Evolutionary conservation across 768 basidiomycete genomes (phyloP), one percentile per base, ranked within the genome.

Genomic region (Lactifluus volemus): DNA sequence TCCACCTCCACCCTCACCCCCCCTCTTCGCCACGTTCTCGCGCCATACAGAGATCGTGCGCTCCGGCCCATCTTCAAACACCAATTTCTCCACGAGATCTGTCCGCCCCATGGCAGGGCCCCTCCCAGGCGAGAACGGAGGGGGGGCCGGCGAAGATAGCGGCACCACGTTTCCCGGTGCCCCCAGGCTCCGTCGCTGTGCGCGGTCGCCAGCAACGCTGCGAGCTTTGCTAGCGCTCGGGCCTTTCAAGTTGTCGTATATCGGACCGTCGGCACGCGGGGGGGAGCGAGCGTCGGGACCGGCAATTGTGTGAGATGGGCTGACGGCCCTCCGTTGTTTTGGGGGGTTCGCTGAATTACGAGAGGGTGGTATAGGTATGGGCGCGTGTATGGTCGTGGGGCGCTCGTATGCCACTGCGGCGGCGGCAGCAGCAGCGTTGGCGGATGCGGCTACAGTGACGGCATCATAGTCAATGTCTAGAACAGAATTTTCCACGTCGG

Each of bases 1-100:
- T 9, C 44, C 25, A 10, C 55, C 60, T 1, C 32, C 63, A 7
- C 50, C 58, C 32, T 64, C 69, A 30, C 53, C 65, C 34, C 59
- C 60, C 50, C 69, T 70, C 66, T 70, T 67, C 49, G 72, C 72
- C 25, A 74, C 73, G 2, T 61, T 59, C 64, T 74, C 72, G 45
- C 73, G 68, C 73, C 73, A 74, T 12, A 73, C 55, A 32, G 73
- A 70, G 53, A 74, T 71, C n/a, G 71, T 74, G 49, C 71, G 70
- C 54, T 68, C 63, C 11, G 73, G 71, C 45, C 70, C 70, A 56
- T 74, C 73, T 60, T 74, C 73, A 42, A 73, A 47, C 32, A 74
- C 67, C 19, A 64, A 65, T 54, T 70, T 64, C 67, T 73, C 70
- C 39, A 74, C 71, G 10, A 74, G 65, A 48, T 71, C 71, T 19